Conservation (phyloP, 768 basidiomycete genomes). For the Saitozyma podzolica region DNA sequence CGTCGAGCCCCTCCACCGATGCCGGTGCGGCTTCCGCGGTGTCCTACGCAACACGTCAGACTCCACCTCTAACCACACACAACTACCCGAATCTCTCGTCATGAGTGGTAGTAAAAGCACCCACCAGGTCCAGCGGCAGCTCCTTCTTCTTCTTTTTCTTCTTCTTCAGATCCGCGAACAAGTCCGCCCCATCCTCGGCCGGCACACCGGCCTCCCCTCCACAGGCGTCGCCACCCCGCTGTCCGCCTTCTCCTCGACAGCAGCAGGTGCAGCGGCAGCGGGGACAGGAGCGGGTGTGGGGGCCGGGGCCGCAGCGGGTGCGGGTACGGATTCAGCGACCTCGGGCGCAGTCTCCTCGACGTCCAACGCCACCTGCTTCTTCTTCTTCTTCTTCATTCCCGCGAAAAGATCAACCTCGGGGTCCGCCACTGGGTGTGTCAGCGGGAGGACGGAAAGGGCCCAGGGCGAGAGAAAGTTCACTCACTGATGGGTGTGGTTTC, state of each 20-base stretch:
- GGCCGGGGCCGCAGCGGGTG: conserved; percentile 10
- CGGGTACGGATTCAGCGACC: conserved; percentile 15
- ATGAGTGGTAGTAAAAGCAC: neutral
- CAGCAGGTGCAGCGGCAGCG: neutral
- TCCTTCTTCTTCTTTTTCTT: conserved; percentile 81
- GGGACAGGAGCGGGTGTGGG: neutral
- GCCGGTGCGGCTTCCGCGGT: conserved; percentile 26
- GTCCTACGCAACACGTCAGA: conserved; percentile 8
- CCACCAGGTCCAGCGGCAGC: conserved; percentile 52
- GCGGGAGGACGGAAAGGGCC: neutral
- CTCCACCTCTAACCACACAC: no score
- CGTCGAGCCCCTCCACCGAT: conserved; percentile 42
- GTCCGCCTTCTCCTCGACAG: conserved; percentile 8
- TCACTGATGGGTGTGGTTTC: neutral
- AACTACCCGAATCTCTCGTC: neutral
- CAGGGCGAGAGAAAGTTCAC: neutral
- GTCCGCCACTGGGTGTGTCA: conserved; percentile 41
- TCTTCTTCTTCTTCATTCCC: conserved; percentile 58
- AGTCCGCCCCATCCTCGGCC: conserved; percentile 62
- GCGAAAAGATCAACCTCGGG: conserved; percentile 55
- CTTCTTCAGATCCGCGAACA: conserved; percentile 89
- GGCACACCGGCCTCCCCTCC: conserved; percentile 16
- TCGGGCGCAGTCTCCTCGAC: conserved; percentile 33
- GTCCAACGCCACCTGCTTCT: conserved; percentile 53
- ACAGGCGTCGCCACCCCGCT: conserved; percentile 17